These are phyloP conservation scores for Trapa bicornis DNA, from an alignment of 345 rosid species.

Conservation along the genomic window DNA sequence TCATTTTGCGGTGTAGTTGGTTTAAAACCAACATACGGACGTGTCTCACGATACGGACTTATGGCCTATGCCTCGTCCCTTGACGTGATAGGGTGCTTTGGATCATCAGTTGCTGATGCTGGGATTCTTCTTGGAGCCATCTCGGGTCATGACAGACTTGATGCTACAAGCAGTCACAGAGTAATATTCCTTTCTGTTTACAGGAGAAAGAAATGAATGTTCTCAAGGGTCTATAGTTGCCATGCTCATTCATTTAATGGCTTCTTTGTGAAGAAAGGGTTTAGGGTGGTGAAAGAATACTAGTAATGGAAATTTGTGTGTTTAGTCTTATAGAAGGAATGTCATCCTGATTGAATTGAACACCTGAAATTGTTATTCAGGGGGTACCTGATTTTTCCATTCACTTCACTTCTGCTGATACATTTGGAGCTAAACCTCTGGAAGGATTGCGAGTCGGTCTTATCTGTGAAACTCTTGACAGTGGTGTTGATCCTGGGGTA, in stretches of 20 bases:
- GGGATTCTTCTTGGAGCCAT: slow-evolving; percentile 77
- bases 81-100: slow-evolving; percentile 90
- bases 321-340: too few species aligned
- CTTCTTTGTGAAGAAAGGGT: too few species aligned
- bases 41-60: slow-evolving; percentile 89
- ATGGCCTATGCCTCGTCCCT: slow-evolving; percentile 92
- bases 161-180: slow-evolving; percentile 72
- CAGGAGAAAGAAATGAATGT: too few species aligned
- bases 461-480: slow-evolving; percentile 69
- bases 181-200: slow-evolving; percentile 22
- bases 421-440: slow-evolving; percentile 51
- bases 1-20: slow-evolving; percentile 96
- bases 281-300: too few species aligned
- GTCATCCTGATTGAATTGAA: too few species aligned
- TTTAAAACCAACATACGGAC: slow-evolving; percentile 85
- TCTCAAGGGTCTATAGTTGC: too few species aligned
- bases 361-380: slow-evolving; percentile 17
- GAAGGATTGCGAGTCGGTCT: slow-evolving; percentile 72
- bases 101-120: slow-evolving; percentile 74
- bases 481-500: slow-evolving; percentile 65
- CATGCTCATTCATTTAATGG: too few species aligned
- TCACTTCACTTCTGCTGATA: slow-evolving; percentile 30
- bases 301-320: too few species aligned
- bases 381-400: slow-evolving; percentile 62
- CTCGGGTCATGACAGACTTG: slow-evolving; percentile 66